Percentiles rank a stretch among this genome's conserved stretches.
Evolutionary conservation across 768 basidiomycete species (phyloP).

Genomic region (Erythrobasidium yunnanense): DNA sequence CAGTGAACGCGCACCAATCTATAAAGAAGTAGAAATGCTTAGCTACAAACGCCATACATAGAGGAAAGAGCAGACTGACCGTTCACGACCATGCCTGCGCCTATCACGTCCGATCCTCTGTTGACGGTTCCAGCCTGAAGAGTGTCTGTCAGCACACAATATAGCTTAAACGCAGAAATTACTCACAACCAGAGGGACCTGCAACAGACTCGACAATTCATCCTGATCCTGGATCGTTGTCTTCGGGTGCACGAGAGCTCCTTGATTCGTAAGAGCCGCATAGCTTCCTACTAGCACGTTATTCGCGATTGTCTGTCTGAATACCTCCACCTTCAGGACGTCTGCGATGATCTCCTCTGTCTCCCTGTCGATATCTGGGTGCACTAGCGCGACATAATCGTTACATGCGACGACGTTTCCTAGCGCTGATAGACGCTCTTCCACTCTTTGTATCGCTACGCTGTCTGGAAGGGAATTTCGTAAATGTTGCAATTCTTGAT

Average conservation of each 20-base stretch:
- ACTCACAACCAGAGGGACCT: constrained; percentile 86
- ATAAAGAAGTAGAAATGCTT: not conserved
- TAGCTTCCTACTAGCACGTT: constrained; percentile 96
- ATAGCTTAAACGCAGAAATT: not conserved
- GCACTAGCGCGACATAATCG: constrained; percentile 96
- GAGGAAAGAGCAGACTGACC: constrained; percentile 40
- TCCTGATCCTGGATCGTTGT: constrained; percentile 96
- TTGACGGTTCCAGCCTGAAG: constrained; percentile 90
- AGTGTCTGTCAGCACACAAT: not conserved
- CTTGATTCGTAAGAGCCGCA: constrained; percentile 89
- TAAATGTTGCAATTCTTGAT: constrained; percentile 95
- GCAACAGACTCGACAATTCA: constrained; percentile 82
- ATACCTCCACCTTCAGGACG: constrained; percentile 96
- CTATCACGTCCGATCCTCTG: constrained; percentile 93
- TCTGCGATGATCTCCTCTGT: constrained; percentile 99
- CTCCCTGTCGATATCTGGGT: constrained; percentile 94
- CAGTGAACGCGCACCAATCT: constrained; percentile 97
- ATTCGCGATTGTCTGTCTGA: constrained; percentile 90
- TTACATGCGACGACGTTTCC: constrained; percentile 98
- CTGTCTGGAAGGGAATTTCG: constrained; percentile 85
- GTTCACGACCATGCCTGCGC: constrained; percentile 93
- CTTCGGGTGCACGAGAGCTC: constrained; percentile 93
- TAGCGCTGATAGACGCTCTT: constrained; percentile 90
- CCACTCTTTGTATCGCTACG: constrained; percentile 90
- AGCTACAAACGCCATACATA: not conserved